Evolutionary conservation across 2,329 filamentous ascomycete genomes (phyloP).

Genomic region (Capronia coronata): DNA sequence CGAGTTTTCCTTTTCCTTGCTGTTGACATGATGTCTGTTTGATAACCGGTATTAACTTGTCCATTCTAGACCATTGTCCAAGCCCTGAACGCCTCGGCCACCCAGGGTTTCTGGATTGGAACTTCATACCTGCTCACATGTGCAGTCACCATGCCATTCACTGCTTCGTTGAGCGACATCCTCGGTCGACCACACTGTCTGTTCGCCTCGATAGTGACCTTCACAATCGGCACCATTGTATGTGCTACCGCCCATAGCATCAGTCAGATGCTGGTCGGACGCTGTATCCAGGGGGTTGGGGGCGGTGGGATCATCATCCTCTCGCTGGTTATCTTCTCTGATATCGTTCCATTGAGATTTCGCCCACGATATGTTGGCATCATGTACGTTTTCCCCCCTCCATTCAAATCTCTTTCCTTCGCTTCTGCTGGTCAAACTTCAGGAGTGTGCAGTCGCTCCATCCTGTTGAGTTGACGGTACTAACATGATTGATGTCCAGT

Average conservation of each 20-base stretch:
- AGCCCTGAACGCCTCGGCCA: constrained; percentile 34
- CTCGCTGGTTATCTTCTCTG: constrained; percentile 40
- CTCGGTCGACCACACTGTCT: constrained; percentile 46
- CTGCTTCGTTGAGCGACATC: constrained; percentile 40
- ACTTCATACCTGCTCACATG: constrained; percentile 44
- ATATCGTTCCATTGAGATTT: constrained; percentile 35
- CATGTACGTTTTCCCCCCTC: constrained; percentile 20
- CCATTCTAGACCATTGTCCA: constrained; percentile 33
- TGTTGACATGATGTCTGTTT: not conserved
- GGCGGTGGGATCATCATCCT: constrained; percentile 42
- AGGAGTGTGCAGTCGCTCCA: no score
- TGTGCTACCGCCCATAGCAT: constrained; percentile 38
- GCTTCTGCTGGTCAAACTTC: no score
- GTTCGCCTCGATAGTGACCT: constrained; percentile 40
- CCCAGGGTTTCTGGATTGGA: constrained; percentile 46
- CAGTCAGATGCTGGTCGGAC: constrained; percentile 39
- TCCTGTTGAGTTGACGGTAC: not conserved
- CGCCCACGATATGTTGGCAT: constrained; percentile 34
- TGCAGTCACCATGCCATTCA: constrained; percentile 41
- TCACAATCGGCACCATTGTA: constrained; percentile 43
- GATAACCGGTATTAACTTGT: no score
- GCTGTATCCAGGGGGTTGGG: constrained; percentile 43
- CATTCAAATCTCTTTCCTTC: not conserved
- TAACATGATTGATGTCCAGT: constrained; percentile 2
- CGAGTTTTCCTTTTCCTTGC: not conserved